Evolutionary conservation across 2,329 filamentous ascomycete genomes (phyloP).

Genomic region (Aspergillus sp.): DNA sequence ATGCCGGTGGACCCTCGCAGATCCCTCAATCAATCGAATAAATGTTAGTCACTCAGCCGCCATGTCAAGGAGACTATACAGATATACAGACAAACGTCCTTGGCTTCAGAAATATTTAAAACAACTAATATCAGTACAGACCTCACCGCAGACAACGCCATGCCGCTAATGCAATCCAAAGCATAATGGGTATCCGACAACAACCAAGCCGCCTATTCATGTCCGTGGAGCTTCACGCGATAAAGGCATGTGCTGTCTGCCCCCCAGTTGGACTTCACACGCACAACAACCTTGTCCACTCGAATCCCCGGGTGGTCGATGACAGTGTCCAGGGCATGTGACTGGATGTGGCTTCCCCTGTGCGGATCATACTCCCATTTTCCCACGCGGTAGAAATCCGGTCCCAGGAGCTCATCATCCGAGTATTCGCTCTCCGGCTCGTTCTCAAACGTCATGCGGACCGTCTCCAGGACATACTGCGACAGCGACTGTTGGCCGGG

Average conservation of each 20-base stretch:
- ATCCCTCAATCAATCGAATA: too few relatives aligned
- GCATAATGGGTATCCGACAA: too few relatives aligned
- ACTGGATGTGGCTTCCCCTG: constrained; percentile 26
- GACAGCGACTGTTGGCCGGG: constrained; percentile 17
- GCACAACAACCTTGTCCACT: constrained; percentile 32
- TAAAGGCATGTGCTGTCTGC: constrained; percentile 37
- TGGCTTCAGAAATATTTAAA: too few relatives aligned
- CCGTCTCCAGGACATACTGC: constrained; percentile 21
- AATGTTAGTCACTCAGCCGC: too few relatives aligned
- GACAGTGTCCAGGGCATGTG: constrained; percentile 29
- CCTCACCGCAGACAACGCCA: too few relatives aligned
- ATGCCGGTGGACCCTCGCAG: too few relatives aligned
- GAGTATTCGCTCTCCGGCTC: constrained; percentile 26
- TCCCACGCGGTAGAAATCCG: constrained; percentile 31
- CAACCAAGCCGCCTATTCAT: constrained; percentile 11
- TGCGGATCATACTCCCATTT: constrained; percentile 32
- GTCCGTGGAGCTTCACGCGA: constrained; percentile 36
- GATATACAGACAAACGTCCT: too few relatives aligned
- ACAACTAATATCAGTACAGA: too few relatives aligned
- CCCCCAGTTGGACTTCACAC: constrained; percentile 37
- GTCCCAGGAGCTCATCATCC: constrained; percentile 25
- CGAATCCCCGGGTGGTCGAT: constrained; percentile 27
- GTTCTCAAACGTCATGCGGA: constrained; percentile 20
- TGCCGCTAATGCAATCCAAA: too few relatives aligned
- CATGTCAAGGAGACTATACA: too few relatives aligned